Evolutionary conservation across 2,329 filamentous ascomycete genomes (phyloP), one percentile per base, ranked within the genome.

Genomic region (Capronia coronata): DNA sequence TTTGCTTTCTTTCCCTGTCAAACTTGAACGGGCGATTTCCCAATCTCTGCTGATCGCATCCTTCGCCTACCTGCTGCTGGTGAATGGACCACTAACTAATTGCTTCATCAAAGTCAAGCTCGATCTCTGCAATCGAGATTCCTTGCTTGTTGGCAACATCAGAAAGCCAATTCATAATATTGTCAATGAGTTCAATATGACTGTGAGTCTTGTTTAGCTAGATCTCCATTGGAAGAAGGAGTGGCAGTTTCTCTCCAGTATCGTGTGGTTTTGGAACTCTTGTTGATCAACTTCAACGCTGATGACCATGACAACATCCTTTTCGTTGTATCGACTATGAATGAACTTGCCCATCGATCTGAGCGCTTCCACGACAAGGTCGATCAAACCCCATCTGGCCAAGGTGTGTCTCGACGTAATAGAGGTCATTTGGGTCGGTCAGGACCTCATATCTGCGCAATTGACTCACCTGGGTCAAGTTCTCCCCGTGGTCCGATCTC

Each of bases 181-280:
- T 78, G 62, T 86, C 80, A 40, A 86, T 76, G 2, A 87, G 72
- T 25, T 69, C 64, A 86, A 71, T 80, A 87, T 85, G 48, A 86
- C 80, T 1, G 81, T 80, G 21, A 82, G 75, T 14, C 73, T 70
- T 1, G 82, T 62, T 85, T 84, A 59, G 78, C 78, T 82, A 60
- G 86, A 84, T 0, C 83, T 86, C 83, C 83, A 87, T 61, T 86
- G 83, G 63, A 83, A 86, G 63, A 87, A 86, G 0, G 82, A 86
- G 57, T 74, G 71, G 30, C 78, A 85, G 66, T 86, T 86, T 42
- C 74, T 74, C 11, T 83, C 83, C 0, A 86, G 71, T 25, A 86
- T 80, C 1, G 78, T 74, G 62, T 86, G 83, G 43, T 79, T 67
- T 14, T 67, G 69, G 66, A 79, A 86, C 7, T 79, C 74, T 0